Conservation (phyloP, 371 early-diverging fungal species). For the Saksenaea vasiformis region DNA sequence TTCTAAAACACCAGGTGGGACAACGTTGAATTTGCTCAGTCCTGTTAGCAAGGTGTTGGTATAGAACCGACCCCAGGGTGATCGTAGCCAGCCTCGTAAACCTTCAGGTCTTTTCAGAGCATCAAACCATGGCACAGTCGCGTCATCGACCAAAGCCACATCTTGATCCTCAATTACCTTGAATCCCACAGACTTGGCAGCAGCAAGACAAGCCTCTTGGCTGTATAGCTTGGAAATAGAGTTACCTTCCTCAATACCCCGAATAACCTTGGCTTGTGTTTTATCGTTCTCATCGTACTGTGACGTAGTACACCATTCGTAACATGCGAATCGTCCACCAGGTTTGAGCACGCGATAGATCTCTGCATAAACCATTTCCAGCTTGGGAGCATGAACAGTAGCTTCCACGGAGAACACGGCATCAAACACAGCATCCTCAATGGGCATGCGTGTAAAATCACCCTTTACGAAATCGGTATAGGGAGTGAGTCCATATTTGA, state of each 20-base stretch:
- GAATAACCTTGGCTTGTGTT: slow-evolving; percentile 65
- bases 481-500: slow-evolving; percentile 55
- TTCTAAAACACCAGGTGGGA: slow-evolving; percentile 71
- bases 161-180: slow-evolving; percentile 66
- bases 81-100: slow-evolving; percentile 54
- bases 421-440: slow-evolving; percentile 64
- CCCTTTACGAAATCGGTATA: slow-evolving; percentile 64
- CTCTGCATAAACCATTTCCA: slow-evolving; percentile 71
- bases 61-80: slow-evolving; percentile 52
- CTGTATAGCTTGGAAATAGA: slow-evolving; percentile 75
- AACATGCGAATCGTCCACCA: slow-evolving; percentile 69
- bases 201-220: slow-evolving; percentile 60
- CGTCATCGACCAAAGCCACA: slow-evolving; percentile 55
- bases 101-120: slow-evolving; percentile 55
- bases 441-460: slow-evolving; percentile 78
- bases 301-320: slow-evolving; percentile 81
- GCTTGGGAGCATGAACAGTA: slow-evolving; percentile 68
- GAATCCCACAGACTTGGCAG: slow-evolving; percentile 72
- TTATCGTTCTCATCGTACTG: slow-evolving; percentile 67
- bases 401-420: slow-evolving; percentile 81
- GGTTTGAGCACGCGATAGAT: slow-evolving; percentile 81
- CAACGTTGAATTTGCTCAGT: slow-evolving; percentile 66
- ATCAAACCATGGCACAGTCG: slow-evolving; percentile 70
- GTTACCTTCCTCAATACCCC: slow-evolving; percentile 79
- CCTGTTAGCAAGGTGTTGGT: slow-evolving; percentile 62